A percentile compares a stretch with the other conserved stretches of the same genome.
Evolutionary conservation across 2,329 filamentous ascomycete genomes (phyloP).

Genomic region (Clonostachys chloroleuca): DNA sequence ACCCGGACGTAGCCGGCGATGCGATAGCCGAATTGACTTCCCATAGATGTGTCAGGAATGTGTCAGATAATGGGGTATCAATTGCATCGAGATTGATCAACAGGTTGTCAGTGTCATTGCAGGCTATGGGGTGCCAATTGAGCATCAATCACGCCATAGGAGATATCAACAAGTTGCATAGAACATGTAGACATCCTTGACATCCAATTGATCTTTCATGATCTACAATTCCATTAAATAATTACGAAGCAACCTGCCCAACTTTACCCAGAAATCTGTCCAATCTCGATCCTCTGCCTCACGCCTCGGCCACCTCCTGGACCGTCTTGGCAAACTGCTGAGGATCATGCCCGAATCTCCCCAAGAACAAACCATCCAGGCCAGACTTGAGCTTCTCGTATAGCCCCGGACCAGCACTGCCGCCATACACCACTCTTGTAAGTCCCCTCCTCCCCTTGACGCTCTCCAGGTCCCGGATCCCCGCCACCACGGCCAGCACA

Average conservation of each 20-base stretch:
- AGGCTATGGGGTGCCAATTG: no score
- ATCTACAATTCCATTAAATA: no score
- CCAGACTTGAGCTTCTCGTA: conserved; percentile 63
- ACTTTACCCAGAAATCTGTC: neutral
- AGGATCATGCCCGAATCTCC: conserved; percentile 76
- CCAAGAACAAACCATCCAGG: conserved; percentile 78
- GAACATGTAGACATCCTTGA: no score
- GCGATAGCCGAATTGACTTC: no score
- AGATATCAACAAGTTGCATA: no score
- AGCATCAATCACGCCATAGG: no score
- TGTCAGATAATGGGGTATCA: no score
- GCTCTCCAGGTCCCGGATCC: conserved; percentile 50
- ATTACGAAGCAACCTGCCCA: neutral
- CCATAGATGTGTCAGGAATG: no score
- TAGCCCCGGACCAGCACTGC: conserved; percentile 75
- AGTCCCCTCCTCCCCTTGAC: conserved; percentile 45
- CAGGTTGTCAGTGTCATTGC: no score
- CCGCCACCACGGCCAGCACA: conserved; percentile 65
- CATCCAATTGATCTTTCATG: neutral
- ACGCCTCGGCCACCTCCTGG: conserved; percentile 57
- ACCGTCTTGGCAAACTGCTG: conserved; percentile 69
- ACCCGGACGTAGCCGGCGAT: no score
- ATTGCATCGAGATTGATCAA: no score
- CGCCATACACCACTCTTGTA: conserved; percentile 74
- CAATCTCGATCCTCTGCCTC: neutral